A percentile compares a stretch with the other conserved stretches of the same genome.
These are phyloP conservation scores for Parafenestella ontariensis DNA, from an alignment of 2,329 filamentous ascomycete genomes.

Conservation along the genomic window DNA sequence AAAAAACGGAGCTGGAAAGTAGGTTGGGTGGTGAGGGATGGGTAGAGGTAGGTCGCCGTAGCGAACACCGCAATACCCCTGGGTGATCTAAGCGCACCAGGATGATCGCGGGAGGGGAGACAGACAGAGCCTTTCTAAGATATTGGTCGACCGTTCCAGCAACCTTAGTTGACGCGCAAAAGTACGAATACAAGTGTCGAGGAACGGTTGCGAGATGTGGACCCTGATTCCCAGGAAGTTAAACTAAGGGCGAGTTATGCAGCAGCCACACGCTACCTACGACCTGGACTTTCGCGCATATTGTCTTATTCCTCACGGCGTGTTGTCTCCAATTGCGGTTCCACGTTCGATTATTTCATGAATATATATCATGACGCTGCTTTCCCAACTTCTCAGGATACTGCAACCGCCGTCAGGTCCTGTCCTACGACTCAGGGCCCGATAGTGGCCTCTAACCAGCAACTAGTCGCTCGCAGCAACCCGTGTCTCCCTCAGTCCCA, in stretches of 20 bases:
- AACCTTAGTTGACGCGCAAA: not conserved
- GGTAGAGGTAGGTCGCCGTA: not conserved
- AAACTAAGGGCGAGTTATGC: not conserved
- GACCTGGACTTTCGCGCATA: not conserved
- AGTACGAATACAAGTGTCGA: conserved; percentile 15
- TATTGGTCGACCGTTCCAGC: conserved; percentile 12
- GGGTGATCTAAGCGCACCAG: not conserved
- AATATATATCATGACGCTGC: not conserved
- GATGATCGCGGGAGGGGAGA: not conserved
- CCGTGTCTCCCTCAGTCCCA: conserved; percentile 4
- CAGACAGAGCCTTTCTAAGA: conserved; percentile 6
- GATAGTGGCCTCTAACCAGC: not conserved
- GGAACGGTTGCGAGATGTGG: conserved; percentile 12
- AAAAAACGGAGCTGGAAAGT: conserved; percentile 17
- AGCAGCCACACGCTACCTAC: not conserved
- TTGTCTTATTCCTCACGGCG: not conserved
- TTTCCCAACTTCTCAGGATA: not conserved
- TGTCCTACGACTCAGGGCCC: not conserved
- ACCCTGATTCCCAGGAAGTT: conserved; percentile 4
- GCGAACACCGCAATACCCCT: not conserved
- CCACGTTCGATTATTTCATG: not conserved
- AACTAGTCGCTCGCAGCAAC: conserved; percentile 1
- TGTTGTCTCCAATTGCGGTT: not conserved
- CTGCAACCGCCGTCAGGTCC: not conserved
- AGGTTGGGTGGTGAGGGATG: conserved; percentile 7